Conservation (phyloP, 2,329 filamentous ascomycete species). For the Chaetothyriales sp. region DNA sequence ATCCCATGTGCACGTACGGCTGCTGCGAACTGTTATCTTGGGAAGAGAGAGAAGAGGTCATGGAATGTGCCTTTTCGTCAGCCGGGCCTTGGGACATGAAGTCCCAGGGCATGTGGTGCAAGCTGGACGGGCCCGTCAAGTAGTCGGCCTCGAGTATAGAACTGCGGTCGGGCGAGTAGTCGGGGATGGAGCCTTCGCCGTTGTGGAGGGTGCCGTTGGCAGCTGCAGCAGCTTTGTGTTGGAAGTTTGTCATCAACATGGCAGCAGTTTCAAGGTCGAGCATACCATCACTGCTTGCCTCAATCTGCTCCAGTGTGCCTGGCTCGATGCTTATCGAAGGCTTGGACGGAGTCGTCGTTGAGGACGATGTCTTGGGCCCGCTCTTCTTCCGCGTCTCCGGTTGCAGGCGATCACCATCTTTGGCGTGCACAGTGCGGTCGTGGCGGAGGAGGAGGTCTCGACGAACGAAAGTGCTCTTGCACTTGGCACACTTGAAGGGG, state of each 20-base stretch:
- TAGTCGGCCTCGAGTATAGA: constrained; percentile 69
- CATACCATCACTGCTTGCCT: constrained; percentile 76
- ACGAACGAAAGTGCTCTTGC: constrained; percentile 93
- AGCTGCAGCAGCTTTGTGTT: constrained; percentile 80
- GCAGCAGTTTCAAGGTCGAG: constrained; percentile 95
- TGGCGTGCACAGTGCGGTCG: constrained; percentile 95
- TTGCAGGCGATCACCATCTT: constrained; percentile 87
- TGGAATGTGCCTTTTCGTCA: constrained; percentile 64
- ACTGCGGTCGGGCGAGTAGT: constrained; percentile 58
- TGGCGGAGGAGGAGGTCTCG: constrained; percentile 92
- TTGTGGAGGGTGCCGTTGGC: constrained; percentile 37
- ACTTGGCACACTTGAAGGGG: constrained; percentile 97
- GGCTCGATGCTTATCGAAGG: constrained; percentile 69
- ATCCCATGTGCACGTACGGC: constrained; percentile 47
- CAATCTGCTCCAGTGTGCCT: constrained; percentile 79
- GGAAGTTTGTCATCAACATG: constrained; percentile 96
- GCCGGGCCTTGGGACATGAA: constrained; percentile 60
- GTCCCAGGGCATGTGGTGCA: constrained; percentile 87
- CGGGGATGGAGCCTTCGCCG: constrained; percentile 39
- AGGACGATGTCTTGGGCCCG: constrained; percentile 51
- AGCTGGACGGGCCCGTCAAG: constrained; percentile 61
- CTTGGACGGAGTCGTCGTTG: constrained; percentile 47
- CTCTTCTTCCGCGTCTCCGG: constrained; percentile 22
- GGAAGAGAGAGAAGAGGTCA: constrained; percentile 51
- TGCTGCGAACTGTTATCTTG: constrained; percentile 51